Evolutionary conservation across 768 basidiomycete genomes (phyloP).

Genomic region (Termitomyces titanicus): DNA sequence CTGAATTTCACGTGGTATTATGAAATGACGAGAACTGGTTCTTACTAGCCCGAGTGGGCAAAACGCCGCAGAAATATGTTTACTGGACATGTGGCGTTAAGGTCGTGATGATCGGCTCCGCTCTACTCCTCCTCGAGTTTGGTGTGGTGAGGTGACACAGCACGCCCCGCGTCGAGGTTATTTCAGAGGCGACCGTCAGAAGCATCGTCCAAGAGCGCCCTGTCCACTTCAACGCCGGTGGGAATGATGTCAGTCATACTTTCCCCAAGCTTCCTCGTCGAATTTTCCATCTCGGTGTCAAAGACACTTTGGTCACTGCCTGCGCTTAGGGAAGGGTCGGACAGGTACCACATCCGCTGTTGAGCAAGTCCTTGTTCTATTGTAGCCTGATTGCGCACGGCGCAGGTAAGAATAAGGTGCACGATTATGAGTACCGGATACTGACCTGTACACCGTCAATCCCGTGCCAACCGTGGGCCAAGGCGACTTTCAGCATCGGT

Average conservation of each 20-base stretch:
- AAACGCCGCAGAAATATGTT: not conserved
- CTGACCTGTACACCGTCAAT: slow-evolving; percentile 27
- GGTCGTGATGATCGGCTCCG: not conserved
- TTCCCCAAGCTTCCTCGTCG: slow-evolving; percentile 14
- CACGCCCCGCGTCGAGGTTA: not conserved
- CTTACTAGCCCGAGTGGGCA: not conserved
- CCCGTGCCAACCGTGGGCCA: slow-evolving; percentile 30
- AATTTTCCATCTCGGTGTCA: slow-evolving; percentile 5
- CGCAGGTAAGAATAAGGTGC: not conserved
- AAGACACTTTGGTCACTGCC: slow-evolving; percentile 16
- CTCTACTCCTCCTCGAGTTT: not conserved
- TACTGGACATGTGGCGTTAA: not conserved
- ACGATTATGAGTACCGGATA: not conserved
- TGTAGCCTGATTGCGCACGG: slow-evolving; percentile 22
- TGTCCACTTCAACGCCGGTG: slow-evolving; percentile 13
- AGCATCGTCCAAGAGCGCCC: not conserved
- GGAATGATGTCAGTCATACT: slow-evolving; percentile 15
- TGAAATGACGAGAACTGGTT: not conserved
- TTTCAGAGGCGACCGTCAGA: not conserved
- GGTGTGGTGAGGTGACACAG: not conserved
- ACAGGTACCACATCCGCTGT: slow-evolving; percentile 33
- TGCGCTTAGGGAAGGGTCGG: slow-evolving; percentile 7
- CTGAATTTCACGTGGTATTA: not conserved
- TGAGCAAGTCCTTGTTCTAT: slow-evolving; percentile 36
- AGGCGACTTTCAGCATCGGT: slow-evolving; percentile 28